Percentiles rank a stretch among this genome's conserved stretches.
These are phyloP conservation scores for Balamuthia mandrillaris DNA, from an alignment of 208 protist species.

Conservation along the genomic window DNA sequence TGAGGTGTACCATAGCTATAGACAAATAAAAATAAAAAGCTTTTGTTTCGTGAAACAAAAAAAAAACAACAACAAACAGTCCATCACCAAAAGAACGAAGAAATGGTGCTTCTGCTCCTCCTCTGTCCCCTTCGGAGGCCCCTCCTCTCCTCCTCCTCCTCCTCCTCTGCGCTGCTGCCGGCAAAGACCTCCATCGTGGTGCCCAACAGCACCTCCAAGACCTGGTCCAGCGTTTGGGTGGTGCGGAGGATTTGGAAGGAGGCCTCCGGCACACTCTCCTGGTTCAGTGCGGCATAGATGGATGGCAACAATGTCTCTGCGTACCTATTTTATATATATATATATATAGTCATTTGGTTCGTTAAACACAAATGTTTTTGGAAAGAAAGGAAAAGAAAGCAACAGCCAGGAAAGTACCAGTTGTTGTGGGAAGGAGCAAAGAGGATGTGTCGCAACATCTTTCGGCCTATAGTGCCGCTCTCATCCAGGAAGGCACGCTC, in stretches of 20 bases:
- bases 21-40: too few relatives aligned
- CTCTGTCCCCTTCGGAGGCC: too few relatives aligned
- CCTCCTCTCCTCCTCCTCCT: too few relatives aligned
- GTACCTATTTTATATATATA: too few relatives aligned
- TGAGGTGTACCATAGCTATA: too few relatives aligned
- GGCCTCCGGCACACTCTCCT: background rate
- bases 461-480: slow-evolving; percentile 14
- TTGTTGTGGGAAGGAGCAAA: background rate
- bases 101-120: too few relatives aligned
- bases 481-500: slow-evolving; percentile 15
- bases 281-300: background rate
- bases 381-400: background rate
- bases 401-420: background rate
- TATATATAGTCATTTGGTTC: too few relatives aligned
- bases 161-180: too few relatives aligned
- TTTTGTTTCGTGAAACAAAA: too few relatives aligned
- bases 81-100: too few relatives aligned
- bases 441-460: background rate
- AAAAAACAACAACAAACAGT: too few relatives aligned
- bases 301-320: slow-evolving; percentile 22
- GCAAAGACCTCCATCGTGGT: too few relatives aligned
- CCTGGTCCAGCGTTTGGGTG: background rate
- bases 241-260: slow-evolving; percentile 18
- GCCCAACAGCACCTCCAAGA: background rate
- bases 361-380: background rate